Evolutionary conservation across 495 filamentous ascomycete genomes (phyloP), one percentile per base, ranked within the genome.

Genomic region (Rostrohypoxylon terebratum): DNA sequence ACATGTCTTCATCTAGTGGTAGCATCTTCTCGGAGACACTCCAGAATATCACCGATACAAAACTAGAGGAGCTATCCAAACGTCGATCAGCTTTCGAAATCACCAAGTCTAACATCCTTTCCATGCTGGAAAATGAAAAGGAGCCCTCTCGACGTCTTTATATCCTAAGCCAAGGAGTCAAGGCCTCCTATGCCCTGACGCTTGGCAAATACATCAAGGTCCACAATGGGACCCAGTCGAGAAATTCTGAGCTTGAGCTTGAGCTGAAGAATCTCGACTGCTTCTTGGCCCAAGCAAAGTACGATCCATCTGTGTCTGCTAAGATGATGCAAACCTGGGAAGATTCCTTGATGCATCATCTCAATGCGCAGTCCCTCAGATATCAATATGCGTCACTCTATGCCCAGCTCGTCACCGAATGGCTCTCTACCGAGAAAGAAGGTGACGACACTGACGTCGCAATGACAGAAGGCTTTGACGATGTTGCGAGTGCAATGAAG

Each of bases 371-470:
- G 68, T 84, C 87, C 31, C 71, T 85, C 34, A 88, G 86, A 55
- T 87, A 87, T 58, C 80, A 90, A 51, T 90, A 91, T 76, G 88
- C 88, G 0, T 79, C 83, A 14, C 83, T 92, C 18, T 91, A 90
- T 71, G 88, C 84, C 53, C 79, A 84, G 51, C 74, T 92, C 44
- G 86, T 91, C 13, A 90, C 85, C 0, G 88, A 92, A 71, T 91
- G 90, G 89, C 76, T 91, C 48, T 74, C 59, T 28, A 73, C 65
- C 4, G 74, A 73, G 63, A 79, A 31, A 20, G 54, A 62, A 9
- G 48, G 31, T 4, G 76, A 20, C 5, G 64, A 68, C 13, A 64
- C 60, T 31, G 65, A 68, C 9, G 51, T 69, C 4, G 71, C 64
- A 6, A 83, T 67, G 74, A 81, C 25, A 47, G 82, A 69, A 75